A percentile compares a stretch with the other conserved stretches of the same genome.
Conservation (phyloP, 169 alveolate species). For the Plasmodium knowlesi region DNA sequence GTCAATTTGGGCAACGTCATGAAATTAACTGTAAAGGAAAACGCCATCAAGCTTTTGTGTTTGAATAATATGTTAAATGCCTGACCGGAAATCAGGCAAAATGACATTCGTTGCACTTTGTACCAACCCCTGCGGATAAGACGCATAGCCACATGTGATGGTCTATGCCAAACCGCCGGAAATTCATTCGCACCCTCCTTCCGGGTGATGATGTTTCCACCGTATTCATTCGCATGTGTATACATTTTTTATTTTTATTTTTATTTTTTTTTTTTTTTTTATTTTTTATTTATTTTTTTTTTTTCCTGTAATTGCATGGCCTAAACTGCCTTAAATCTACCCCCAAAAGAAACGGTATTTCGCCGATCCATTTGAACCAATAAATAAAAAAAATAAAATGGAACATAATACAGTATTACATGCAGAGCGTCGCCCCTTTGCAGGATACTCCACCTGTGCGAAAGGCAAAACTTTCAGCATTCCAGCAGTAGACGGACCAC, state of each 20-base stretch:
- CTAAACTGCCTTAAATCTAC: background rate
- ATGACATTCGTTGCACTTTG: background rate
- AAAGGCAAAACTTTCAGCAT: background rate
- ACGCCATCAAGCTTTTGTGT: conserved; percentile 56
- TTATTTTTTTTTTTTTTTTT: conserved; percentile 1
- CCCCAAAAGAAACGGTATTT: background rate
- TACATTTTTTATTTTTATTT: background rate
- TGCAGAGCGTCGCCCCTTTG: background rate
- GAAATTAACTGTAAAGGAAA: conserved; percentile 66
- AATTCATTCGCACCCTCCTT: background rate
- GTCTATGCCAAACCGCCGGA: background rate
- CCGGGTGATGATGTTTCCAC: background rate
- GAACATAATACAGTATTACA: background rate
- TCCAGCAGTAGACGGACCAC: background rate
- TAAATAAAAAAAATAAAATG: background rate
- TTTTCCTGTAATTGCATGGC: background rate
- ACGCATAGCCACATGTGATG: background rate
- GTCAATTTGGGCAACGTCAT: conserved; percentile 46
- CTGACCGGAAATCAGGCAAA: background rate
- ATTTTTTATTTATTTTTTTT: background rate
- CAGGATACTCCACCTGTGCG: background rate
- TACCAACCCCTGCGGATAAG: background rate
- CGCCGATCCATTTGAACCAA: background rate
- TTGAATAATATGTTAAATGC: conserved; percentile 40
- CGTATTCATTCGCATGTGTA: background rate